Percentiles rank a stretch among this genome's conserved stretches.
Conservation (phyloP, 1,284 basidiomycete genomes). For the Puccinia novopanici region DNA sequence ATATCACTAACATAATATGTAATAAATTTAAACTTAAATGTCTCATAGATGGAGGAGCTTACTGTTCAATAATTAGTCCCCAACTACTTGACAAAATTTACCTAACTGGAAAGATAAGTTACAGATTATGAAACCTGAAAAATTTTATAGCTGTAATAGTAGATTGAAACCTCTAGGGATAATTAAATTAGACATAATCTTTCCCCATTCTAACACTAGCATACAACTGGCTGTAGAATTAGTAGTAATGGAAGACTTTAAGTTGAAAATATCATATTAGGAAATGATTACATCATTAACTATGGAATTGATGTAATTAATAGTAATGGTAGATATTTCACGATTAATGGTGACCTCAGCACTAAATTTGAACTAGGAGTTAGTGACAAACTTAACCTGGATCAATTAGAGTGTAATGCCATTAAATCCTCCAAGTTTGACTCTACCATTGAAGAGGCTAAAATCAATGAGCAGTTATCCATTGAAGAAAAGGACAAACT, state of each 20-base stretch:
- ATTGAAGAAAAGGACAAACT: not conserved
- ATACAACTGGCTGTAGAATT: not conserved
- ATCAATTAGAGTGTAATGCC: not conserved
- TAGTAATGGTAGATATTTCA: not conserved
- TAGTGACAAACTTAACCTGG: not conserved
- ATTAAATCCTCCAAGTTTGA: too few species aligned
- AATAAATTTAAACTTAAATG: too few species aligned
- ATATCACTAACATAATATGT: too few species aligned
- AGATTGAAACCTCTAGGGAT: not conserved
- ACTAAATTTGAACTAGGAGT: conserved; percentile 5
- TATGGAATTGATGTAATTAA: conserved; percentile 1
- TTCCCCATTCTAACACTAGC: not conserved
- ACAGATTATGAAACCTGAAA: too few species aligned
- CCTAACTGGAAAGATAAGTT: too few species aligned
- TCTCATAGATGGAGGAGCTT: too few species aligned
- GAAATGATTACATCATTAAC: conserved; percentile 2
- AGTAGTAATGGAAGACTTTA: not conserved
- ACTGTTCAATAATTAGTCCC: too few species aligned
- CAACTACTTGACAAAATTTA: too few species aligned
- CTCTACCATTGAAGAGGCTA: not conserved
- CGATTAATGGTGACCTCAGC: not conserved
- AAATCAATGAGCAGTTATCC: not conserved
- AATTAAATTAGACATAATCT: not conserved
- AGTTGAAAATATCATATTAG: not conserved
- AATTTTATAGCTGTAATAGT: too few species aligned